A percentile compares a stretch with the other conserved stretches of the same genome.
These are phyloP conservation scores for Ramularia endophylla DNA, from an alignment of 2,329 filamentous ascomycete genomes.

Conservation along the genomic window DNA sequence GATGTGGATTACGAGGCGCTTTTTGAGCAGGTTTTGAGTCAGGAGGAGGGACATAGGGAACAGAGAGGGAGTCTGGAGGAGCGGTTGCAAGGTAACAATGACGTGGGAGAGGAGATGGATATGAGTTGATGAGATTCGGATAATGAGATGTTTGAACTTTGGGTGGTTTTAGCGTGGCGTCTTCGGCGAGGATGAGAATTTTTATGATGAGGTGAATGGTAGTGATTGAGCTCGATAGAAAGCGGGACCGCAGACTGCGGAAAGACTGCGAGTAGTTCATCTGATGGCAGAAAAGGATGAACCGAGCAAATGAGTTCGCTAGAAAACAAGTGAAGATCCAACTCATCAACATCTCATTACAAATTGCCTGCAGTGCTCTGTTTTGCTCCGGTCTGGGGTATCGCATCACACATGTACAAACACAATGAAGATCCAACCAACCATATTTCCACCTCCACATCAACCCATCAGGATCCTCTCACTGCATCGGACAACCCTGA, in stretches of 20 bases:
- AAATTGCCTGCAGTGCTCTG: no score
- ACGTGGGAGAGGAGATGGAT: constrained; percentile 34
- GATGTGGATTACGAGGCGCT: constrained; percentile 57
- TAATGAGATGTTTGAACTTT: constrained; percentile 2
- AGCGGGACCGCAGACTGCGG: no score
- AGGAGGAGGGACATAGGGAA: constrained; percentile 34
- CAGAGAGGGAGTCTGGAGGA: constrained; percentile 3
- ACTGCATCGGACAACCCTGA: constrained; percentile 58
- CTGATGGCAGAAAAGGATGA: background rate
- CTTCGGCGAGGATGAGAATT: constrained; percentile 9
- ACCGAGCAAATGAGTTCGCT: constrained; percentile 1
- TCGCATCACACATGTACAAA: constrained; percentile 26
- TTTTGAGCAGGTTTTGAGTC: constrained; percentile 60
- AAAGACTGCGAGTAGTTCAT: no score
- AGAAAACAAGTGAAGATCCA: background rate
- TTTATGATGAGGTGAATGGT: no score
- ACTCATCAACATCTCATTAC: no score
- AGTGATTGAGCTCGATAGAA: no score
- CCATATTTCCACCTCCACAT: background rate
- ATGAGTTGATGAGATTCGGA: constrained; percentile 14
- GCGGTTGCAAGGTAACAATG: constrained; percentile 21
- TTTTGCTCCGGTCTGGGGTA: background rate
- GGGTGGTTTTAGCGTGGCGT: constrained; percentile 24
- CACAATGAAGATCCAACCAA: constrained; percentile 3
- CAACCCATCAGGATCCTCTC: constrained; percentile 4